Conservation (phyloP, 2,329 filamentous ascomycete species). For the Calonectria ilicicola region DNA sequence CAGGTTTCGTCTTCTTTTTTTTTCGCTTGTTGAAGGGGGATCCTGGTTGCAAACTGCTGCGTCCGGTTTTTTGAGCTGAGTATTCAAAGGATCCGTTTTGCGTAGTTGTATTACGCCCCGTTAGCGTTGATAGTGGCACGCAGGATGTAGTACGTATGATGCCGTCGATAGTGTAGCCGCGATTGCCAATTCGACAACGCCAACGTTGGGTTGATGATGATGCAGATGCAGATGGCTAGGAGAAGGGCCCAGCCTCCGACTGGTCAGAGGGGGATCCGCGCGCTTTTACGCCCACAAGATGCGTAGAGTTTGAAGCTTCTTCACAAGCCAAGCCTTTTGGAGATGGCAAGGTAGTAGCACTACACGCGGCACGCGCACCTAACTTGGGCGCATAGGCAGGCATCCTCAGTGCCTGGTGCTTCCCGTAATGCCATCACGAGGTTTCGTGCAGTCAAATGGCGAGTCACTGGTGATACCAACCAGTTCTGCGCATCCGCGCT, state of each 20-base stretch:
- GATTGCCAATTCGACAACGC: not conserved
- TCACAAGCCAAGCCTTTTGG: not conserved
- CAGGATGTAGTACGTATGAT: not conserved
- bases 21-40: not conserved
- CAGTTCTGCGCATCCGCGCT: not conserved
- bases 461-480: not conserved
- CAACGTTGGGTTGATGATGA: not conserved
- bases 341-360: not conserved
- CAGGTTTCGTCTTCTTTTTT: not conserved
- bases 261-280: conserved; percentile 5
- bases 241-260: not conserved
- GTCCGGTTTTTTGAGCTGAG: conserved; percentile 16
- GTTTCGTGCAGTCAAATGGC: not conserved
- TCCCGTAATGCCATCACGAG: not conserved
- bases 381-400: not conserved
- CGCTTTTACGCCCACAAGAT: conserved; percentile 22
- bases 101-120: not conserved
- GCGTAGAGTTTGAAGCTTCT: conserved; percentile 8
- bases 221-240: not conserved
- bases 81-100: not conserved
- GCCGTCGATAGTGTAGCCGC: not conserved
- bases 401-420: not conserved
- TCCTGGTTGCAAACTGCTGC: conserved; percentile 12
- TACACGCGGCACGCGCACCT: conserved; percentile 2
- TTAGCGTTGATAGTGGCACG: not conserved